Percentiles rank a stretch among this genome's conserved stretches.
Conservation (phyloP, 2,329 filamentous ascomycete genomes). For the Beauveria pseudobassiana region DNA sequence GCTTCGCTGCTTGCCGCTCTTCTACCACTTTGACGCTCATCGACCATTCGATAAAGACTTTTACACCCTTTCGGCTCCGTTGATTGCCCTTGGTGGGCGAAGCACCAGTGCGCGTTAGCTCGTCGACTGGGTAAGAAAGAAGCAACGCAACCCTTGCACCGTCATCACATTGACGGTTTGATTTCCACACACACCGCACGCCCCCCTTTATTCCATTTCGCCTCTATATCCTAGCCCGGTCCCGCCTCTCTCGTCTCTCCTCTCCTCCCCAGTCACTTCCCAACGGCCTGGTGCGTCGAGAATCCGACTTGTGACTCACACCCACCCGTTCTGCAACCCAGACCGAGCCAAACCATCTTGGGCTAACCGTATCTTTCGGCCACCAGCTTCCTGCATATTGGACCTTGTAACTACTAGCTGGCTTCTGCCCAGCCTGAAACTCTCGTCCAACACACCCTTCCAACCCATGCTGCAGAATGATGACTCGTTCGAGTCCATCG, state of each 20-base stretch:
- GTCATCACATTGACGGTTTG: not conserved
- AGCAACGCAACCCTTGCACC: not conserved
- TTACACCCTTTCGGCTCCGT: not conserved
- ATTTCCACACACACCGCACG: not conserved
- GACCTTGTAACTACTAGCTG: slow-evolving; percentile 19
- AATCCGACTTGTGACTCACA: slow-evolving; percentile 27
- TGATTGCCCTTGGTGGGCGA: not conserved
- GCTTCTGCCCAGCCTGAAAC: slow-evolving; percentile 22
- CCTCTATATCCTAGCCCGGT: not conserved
- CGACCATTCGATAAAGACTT: not conserved
- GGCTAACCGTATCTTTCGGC: slow-evolving; percentile 9
- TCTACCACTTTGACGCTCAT: not conserved
- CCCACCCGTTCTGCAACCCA: slow-evolving; percentile 15
- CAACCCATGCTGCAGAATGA: slow-evolving; percentile 31
- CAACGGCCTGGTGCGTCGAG: slow-evolving; percentile 18
- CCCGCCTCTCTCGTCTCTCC: not conserved
- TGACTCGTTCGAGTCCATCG: slow-evolving; percentile 36
- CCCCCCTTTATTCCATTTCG: slow-evolving; percentile 7
- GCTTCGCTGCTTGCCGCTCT: not conserved
- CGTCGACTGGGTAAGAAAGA: slow-evolving; percentile 8
- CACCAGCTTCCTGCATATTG: slow-evolving; percentile 24
- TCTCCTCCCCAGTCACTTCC: slow-evolving; percentile 7
- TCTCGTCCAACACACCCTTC: slow-evolving; percentile 38
- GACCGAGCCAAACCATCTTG: slow-evolving; percentile 14
- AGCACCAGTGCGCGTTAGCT: slow-evolving; percentile 5